Conservation (phyloP, 2,329 filamentous ascomycete genomes). For the Sarocladium brachiariae region DNA sequence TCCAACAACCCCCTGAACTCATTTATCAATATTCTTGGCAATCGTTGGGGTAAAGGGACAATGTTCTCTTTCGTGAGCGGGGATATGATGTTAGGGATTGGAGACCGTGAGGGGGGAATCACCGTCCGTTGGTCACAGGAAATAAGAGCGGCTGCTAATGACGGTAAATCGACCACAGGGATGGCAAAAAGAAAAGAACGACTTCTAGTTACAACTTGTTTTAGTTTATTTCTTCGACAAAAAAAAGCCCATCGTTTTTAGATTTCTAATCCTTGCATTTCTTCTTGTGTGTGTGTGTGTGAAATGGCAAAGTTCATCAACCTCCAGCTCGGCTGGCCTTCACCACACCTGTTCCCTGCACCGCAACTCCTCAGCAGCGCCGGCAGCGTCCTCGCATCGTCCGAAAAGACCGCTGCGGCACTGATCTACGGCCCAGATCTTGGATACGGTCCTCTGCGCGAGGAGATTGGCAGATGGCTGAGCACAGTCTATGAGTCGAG, state of each 20-base stretch:
- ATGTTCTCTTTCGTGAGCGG: not conserved
- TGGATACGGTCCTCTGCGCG: slow-evolving; percentile 13
- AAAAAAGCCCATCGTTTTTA: too few species aligned
- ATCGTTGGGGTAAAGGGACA: not conserved
- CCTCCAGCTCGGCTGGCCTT: slow-evolving; percentile 9
- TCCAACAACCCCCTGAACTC: too few species aligned
- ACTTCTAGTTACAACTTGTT: too few species aligned
- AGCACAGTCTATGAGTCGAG: not conserved
- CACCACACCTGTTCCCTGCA: slow-evolving; percentile 9
- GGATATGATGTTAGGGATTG: not conserved
- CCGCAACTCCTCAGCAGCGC: slow-evolving; percentile 5
- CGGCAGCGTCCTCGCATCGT: not conserved
- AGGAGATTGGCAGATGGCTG: slow-evolving; percentile 13
- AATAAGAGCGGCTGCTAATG: not conserved
- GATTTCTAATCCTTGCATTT: not conserved
- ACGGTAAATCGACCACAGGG: not conserved
- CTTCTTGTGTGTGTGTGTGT: not conserved
- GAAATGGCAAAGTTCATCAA: not conserved
- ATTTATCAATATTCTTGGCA: too few species aligned
- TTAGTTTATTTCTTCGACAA: too few species aligned
- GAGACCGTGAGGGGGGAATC: not conserved
- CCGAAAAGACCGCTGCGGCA: slow-evolving; percentile 11
- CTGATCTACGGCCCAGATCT: slow-evolving; percentile 15
- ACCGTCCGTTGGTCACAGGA: not conserved
- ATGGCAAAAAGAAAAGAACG: too few species aligned